Base-by-base conservation (phyloP, 306 rosid species). In the Datisca glomerata region DNA sequence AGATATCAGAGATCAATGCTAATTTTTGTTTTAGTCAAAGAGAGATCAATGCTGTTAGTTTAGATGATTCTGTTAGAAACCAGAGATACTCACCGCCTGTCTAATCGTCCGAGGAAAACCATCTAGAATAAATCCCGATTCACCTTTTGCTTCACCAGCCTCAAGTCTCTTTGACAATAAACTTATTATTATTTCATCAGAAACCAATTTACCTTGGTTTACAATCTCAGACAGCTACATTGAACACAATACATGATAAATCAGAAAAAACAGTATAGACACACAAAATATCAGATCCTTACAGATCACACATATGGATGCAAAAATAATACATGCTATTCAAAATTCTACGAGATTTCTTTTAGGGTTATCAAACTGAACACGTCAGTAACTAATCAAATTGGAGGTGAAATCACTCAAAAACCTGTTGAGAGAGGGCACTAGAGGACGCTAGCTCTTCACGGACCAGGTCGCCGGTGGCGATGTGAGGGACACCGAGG, bases 391-490 rank as follows among this genome's bases (percentile, higher is more conserved):
- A n/a, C n/a, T 11, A 25, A 36, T 24, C 14, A 36, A 0, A 37
- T 10, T 17, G 22, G 3, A 1, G 8, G 16, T 8, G 12, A 23
- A 31, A 7, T 41, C 4, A 12, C 16, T 11, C 13, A 6, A 19
- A 45, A 41, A 83, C 86, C 86, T 74, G 66, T 3, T 68, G 50
- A 54, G 97, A 77, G 20, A 89, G 79, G 12, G 93, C 75, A 22
- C 78, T 71, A 3, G 91, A 72, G 40, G 93, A 73, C 3, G 91
- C 69, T 56, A 89, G 97, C 56, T 89, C 94, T 49, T 79, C 79
- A 9, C 97, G 89, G 48, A 89, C 86, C 46, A 89, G 98, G 74
- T 89, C 93, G 12, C 95, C 95, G 17, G 93, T 84, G 65, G 91
- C 91, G 52, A 89, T 78, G 63, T 79, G 93, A 39, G 98, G 95